Base-by-base conservation (phyloP, 2,329 filamentous ascomycete species). In the Clonostachys chloroleuca region DNA sequence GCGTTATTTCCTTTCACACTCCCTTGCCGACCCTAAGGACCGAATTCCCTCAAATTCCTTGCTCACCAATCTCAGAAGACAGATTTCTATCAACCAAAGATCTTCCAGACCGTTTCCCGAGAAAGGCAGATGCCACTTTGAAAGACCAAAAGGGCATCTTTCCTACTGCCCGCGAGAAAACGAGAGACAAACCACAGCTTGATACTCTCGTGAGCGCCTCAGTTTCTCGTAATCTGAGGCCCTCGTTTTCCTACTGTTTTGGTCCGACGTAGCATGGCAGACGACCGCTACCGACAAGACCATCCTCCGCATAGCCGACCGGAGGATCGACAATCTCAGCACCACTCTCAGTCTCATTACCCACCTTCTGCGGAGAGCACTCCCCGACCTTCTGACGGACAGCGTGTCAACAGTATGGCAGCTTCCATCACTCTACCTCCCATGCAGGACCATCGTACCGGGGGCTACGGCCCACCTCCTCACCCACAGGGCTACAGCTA, bases 361-460 rank as follows among this genome's bases (percentile, higher is more conserved):
- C 63, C 66, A 12, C 65, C 67, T 17, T 60, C 14, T 18, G 36
- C 36, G 17, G 14, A n/a, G 36, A 18, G 14, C 14, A n/a, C 65
- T 50, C 65, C 70, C 43, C 67, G 68, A 49, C 59, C 58, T 45
- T 59, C 54, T 34, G 49, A 57, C 62, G 42, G 61, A 64, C 41
- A 65, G 63, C 56, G 56, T 64, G 14, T 58, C 55, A 46, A 53
- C 53, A 64, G 54, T 53, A 75, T 75, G 68, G 69, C 72, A 45
- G 59, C 68, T 44, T 63, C 67, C 48, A 68, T 75, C 49, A 75
- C 68, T 50, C 62, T 77, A 34, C 75, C 76, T 2, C 71, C 75
- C 16, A 78, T 79, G 46, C 68, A 77, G 46, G 75, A 77, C 55
- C 60, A 68, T 42, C 64, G 69, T 44, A 56, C 61, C 34, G 54